phyloP scores from a whole-genome alignment of 257 asterid species.

The Agastache rugosa region DNA sequence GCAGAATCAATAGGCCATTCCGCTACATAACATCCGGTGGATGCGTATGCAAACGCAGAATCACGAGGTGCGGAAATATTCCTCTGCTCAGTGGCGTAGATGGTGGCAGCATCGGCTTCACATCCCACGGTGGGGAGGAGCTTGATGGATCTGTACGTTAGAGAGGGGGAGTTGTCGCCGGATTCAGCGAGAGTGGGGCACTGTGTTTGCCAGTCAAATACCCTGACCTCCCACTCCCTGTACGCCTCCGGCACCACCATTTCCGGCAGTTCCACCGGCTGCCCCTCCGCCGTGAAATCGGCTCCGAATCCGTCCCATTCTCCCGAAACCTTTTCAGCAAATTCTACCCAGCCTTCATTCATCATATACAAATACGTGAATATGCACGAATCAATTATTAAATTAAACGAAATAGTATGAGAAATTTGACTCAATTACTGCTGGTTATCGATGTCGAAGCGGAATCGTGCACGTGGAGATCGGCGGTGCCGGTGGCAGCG shows the following conservation, averaged over 20 bases:
- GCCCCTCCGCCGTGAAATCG: constrained; percentile 69
- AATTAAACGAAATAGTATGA: neutral
- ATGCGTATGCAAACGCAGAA: constrained; percentile 59
- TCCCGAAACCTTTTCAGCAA: constrained; percentile 71
- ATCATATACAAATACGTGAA: neutral
- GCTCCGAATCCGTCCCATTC: constrained; percentile 99
- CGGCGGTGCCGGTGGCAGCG: constrained; percentile 16
- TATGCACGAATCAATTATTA: neutral
- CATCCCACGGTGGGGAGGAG: constrained; percentile 96
- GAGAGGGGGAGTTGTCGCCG: constrained; percentile 33
- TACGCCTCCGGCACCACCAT: constrained; percentile 85
- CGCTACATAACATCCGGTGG: constrained; percentile 74
- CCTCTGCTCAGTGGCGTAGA: constrained; percentile 55
- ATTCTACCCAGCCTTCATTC: constrained; percentile 60
- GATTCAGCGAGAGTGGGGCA: constrained; percentile 86
- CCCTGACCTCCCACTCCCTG: constrained; percentile 92
- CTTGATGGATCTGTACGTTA: constrained; percentile 61
- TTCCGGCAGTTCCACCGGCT: constrained; percentile 78
- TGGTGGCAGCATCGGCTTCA: constrained; percentile 93
- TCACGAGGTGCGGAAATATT: constrained; percentile 22
- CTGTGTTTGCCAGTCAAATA: constrained; percentile 94
- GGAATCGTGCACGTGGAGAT: constrained; percentile 31
- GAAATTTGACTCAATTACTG: constrained; percentile 22
- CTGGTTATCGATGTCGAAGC: constrained; percentile 33
- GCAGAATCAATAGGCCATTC: constrained; percentile 45